A percentile compares a stretch with the other conserved stretches of the same genome.
Evolutionary conservation across 1,284 basidiomycete genomes (phyloP).

Genomic region (Ceratobasidium sp.): DNA sequence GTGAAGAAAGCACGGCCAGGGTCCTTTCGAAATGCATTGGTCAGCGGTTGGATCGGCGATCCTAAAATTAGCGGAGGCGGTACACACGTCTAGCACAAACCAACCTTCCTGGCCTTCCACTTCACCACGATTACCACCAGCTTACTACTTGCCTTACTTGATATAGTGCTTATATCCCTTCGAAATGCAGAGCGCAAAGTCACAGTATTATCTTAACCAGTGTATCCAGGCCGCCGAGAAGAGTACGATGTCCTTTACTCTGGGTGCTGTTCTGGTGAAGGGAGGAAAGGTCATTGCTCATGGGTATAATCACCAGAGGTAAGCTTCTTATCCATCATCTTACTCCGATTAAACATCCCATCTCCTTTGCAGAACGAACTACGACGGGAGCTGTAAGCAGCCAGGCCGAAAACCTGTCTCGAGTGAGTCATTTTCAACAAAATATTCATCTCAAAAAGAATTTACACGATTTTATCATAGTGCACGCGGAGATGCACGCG

Average conservation of each 20-base stretch:
- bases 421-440: slow-evolving; percentile 50
- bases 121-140: not conserved
- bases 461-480: no score
- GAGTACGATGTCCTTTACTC: slow-evolving; percentile 69
- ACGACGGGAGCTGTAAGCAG: slow-evolving; percentile 62
- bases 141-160: not conserved
- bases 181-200: slow-evolving; percentile 41
- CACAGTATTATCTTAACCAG: slow-evolving; percentile 53
- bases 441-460: not conserved
- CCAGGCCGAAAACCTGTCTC: slow-evolving; percentile 67
- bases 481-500: slow-evolving; percentile 75
- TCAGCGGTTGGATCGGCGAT: slow-evolving; percentile 32
- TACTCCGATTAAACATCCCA: not conserved
- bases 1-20: no score
- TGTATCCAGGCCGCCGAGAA: slow-evolving; percentile 67
- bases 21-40: no score
- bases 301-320: slow-evolving; percentile 67
- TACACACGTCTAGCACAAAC: slow-evolving; percentile 42
- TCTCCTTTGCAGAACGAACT: slow-evolving; percentile 61
- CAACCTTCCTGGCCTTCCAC: slow-evolving; percentile 18
- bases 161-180: not conserved
- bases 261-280: slow-evolving; percentile 71
- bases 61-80: slow-evolving; percentile 17
- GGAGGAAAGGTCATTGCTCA: slow-evolving; percentile 70
- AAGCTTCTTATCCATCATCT: not conserved